A percentile compares a stretch with the other conserved stretches of the same genome.
Conservation (phyloP, 2,329 filamentous ascomycete genomes). For the Hypoxylon sp. region DNA sequence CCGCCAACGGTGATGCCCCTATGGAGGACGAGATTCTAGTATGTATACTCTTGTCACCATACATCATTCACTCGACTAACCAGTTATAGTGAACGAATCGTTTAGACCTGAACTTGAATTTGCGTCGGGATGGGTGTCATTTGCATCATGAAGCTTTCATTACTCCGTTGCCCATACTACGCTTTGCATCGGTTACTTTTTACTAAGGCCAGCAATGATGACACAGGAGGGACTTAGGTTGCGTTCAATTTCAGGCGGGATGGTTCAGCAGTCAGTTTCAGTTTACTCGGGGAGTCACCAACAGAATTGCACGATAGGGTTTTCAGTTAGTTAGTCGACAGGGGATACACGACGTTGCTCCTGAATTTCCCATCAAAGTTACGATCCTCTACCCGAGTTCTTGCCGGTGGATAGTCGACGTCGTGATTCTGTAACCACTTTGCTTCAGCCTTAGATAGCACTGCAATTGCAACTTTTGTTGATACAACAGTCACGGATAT, state of each 20-base stretch:
- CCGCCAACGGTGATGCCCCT: conserved; percentile 65
- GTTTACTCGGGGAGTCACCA: conserved; percentile 21
- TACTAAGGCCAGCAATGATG: conserved; percentile 15
- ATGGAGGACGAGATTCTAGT: conserved; percentile 74
- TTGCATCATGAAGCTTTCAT: conserved; percentile 12
- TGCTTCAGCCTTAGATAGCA: not conserved
- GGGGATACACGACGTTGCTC: conserved; percentile 7
- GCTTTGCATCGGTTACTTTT: conserved; percentile 3
- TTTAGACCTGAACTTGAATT: conserved; percentile 1
- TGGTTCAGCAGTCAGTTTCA: conserved; percentile 6
- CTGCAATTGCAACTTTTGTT: not conserved
- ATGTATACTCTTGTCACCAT: conserved; percentile 16
- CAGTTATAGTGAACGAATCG: conserved; percentile 31
- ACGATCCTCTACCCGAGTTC: not conserved
- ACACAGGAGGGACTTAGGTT: conserved; percentile 16
- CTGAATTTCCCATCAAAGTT: not conserved
- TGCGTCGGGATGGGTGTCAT: conserved; percentile 3
- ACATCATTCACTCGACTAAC: conserved; percentile 18
- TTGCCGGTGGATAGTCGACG: no score
- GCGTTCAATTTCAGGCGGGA: conserved; percentile 13
- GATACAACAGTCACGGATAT: no score
- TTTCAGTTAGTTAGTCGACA: conserved; percentile 33
- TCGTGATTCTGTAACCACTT: not conserved
- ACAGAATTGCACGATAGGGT: conserved; percentile 24
- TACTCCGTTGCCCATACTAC: conserved; percentile 7